phyloP scores from a whole-genome alignment of 2,329 filamentous ascomycete species.

The Diplocarpon mali region DNA sequence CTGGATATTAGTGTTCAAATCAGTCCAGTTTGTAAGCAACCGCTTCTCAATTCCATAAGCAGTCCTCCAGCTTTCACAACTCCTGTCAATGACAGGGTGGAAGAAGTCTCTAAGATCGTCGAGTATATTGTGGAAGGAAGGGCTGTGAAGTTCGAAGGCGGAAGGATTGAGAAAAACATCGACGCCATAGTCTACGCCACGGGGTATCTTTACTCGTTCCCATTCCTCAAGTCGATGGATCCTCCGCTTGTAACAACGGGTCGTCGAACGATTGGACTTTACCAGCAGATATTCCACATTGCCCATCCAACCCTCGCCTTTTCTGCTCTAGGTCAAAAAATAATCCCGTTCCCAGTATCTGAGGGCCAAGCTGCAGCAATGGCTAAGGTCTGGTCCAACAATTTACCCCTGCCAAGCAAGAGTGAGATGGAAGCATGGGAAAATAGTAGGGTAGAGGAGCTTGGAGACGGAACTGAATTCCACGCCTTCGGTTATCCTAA shows the following conservation, averaged over 20 bases:
- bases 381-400: slow-evolving; percentile 65
- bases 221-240: slow-evolving; percentile 47
- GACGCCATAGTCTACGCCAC: slow-evolving; percentile 81
- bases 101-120: slow-evolving; percentile 47
- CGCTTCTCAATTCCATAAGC: slow-evolving; percentile 54
- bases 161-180: slow-evolving; percentile 51
- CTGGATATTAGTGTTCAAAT: slow-evolving; percentile 77
- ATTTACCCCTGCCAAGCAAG: slow-evolving; percentile 50
- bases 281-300: slow-evolving; percentile 69
- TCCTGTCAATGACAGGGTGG: slow-evolving; percentile 18
- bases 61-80: slow-evolving; percentile 34
- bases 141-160: slow-evolving; percentile 56
- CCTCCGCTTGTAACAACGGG: slow-evolving; percentile 56
- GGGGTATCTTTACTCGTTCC: slow-evolving; percentile 77
- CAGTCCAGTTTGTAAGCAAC: slow-evolving; percentile 42
- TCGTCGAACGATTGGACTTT: slow-evolving; percentile 58
- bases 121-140: slow-evolving; percentile 42
- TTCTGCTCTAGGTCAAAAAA: slow-evolving; percentile 61
- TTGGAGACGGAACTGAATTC: slow-evolving; percentile 35
- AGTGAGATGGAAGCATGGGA: slow-evolving; percentile 64
- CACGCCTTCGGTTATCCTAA: slow-evolving; percentile 42
- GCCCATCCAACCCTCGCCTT: slow-evolving; percentile 70
- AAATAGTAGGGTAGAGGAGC: slow-evolving; percentile 27
- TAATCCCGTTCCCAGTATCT: slow-evolving; percentile 78
- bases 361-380: slow-evolving; percentile 72